These are phyloP conservation scores for Colletotrichum tamarilloi DNA, from an alignment of 2,329 filamentous ascomycete genomes.

Conservation along the genomic window DNA sequence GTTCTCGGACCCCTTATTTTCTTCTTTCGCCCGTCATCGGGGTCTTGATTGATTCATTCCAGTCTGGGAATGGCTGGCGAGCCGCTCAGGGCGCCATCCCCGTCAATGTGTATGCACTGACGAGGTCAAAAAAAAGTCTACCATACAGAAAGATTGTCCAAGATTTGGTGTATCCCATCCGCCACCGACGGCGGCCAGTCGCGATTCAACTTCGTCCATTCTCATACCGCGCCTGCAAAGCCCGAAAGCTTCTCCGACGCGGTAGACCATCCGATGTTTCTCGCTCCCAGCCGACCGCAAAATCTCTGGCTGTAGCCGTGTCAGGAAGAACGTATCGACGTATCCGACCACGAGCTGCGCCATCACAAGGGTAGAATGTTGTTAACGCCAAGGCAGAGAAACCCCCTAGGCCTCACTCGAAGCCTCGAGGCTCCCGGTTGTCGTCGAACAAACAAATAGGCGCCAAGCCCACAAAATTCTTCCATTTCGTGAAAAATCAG, in stretches of 20 bases:
- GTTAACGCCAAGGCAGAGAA: neutral
- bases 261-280: slow-evolving; percentile 10
- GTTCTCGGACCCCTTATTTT: neutral
- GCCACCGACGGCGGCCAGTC: neutral
- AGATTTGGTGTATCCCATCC: neutral
- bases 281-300: neutral
- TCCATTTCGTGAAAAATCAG: slow-evolving; percentile 72
- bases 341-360: neutral
- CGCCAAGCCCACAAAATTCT: slow-evolving; percentile 18
- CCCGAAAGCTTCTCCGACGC: neutral
- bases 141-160: neutral
- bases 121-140: neutral
- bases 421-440: neutral
- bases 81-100: slow-evolving; percentile 17
- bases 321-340: slow-evolving; percentile 7
- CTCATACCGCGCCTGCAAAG: neutral
- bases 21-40: slow-evolving; percentile 1
- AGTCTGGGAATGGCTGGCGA: slow-evolving; percentile 18
- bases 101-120: slow-evolving; percentile 8
- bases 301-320: neutral
- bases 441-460: neutral
- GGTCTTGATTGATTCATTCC: neutral
- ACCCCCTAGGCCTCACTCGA: slow-evolving; percentile 21
- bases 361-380: neutral
- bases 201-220: neutral